Evolutionary conservation across 2,329 filamentous ascomycete species (phyloP).

Genomic region (Hymenoscyphus fructigenus): DNA sequence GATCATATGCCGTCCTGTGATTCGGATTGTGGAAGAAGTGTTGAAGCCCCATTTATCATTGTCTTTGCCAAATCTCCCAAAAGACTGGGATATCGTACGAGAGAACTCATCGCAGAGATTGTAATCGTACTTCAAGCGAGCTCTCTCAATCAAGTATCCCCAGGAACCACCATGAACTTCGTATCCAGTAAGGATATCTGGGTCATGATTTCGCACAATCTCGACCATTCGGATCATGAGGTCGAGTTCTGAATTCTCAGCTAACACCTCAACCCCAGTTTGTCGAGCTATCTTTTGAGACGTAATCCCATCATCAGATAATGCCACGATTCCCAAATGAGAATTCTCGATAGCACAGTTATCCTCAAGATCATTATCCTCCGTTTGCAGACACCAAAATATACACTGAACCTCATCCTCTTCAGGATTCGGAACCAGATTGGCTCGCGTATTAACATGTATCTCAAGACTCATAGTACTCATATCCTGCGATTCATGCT

Average conservation of each 20-base stretch:
- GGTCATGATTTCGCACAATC: slow-evolving; percentile 79
- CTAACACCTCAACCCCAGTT: slow-evolving; percentile 62
- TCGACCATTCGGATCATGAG: slow-evolving; percentile 83
- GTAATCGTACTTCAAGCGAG: slow-evolving; percentile 81
- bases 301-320: slow-evolving; percentile 62
- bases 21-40: slow-evolving; percentile 83
- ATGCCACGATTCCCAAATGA: slow-evolving; percentile 69
- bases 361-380: slow-evolving; percentile 57
- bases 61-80: slow-evolving; percentile 82
- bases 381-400: slow-evolving; percentile 86
- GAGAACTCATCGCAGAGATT: slow-evolving; percentile 91
- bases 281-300: slow-evolving; percentile 62
- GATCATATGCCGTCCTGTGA: slow-evolving; percentile 95
- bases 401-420: slow-evolving; percentile 85
- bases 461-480: slow-evolving; percentile 92
- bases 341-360: slow-evolving; percentile 50
- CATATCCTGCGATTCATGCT: slow-evolving; percentile 91
- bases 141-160: slow-evolving; percentile 93
- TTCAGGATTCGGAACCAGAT: slow-evolving; percentile 82
- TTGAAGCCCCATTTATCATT: slow-evolving; percentile 92
- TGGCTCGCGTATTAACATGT: slow-evolving; percentile 83
- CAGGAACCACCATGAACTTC: slow-evolving; percentile 92
- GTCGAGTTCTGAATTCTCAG: slow-evolving; percentile 79
- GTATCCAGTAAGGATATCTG: slow-evolving; percentile 90
- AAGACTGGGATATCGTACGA: slow-evolving; percentile 78